phyloP scores from a whole-genome alignment of 352 stramenopile genomes.

The Phytophthora fragariae region DNA sequence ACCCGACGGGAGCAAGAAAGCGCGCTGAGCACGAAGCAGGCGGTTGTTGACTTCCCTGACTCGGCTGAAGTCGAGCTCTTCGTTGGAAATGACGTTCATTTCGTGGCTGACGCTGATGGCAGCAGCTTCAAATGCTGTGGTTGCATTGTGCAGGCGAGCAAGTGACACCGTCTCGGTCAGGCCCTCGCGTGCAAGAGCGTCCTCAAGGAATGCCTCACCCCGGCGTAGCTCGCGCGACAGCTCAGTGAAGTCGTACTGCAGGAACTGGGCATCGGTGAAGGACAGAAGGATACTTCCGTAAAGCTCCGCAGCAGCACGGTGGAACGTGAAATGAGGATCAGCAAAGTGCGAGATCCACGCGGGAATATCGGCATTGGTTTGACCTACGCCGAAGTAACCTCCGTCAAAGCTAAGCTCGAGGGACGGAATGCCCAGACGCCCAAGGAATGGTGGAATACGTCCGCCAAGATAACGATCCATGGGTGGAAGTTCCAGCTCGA shows the following conservation, averaged over 20 bases:
- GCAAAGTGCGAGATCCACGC: constrained; percentile 84
- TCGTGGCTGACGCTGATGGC: constrained; percentile 60
- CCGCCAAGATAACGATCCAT: constrained; percentile 54
- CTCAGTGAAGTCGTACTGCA: constrained; percentile 89
- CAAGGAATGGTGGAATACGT: constrained; percentile 78
- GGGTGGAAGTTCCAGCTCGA: constrained; percentile 55
- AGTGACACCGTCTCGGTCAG: constrained; percentile 46
- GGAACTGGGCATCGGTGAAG: constrained; percentile 82
- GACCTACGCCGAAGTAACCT: constrained; percentile 70
- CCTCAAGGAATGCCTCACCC: constrained; percentile 62
- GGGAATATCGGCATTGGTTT: constrained; percentile 65
- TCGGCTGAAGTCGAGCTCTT: constrained; percentile 79
- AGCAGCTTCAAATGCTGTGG: constrained; percentile 66
- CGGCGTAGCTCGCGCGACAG: constrained; percentile 73
- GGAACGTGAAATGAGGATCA: constrained; percentile 77
- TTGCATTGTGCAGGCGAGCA: constrained; percentile 63
- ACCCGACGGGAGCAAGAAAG: constrained; percentile 75
- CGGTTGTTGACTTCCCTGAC: constrained; percentile 88
- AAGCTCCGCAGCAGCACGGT: constrained; percentile 77
- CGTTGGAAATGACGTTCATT: constrained; percentile 64
- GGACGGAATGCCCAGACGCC: constrained; percentile 74
- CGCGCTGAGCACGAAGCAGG: constrained; percentile 81
- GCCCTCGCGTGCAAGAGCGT: constrained; percentile 50
- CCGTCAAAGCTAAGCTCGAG: constrained; percentile 79
- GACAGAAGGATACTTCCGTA: constrained; percentile 82